Evolutionary conservation across 495 filamentous ascomycete species (phyloP).

Genomic region (Margaritispora aquatica): DNA sequence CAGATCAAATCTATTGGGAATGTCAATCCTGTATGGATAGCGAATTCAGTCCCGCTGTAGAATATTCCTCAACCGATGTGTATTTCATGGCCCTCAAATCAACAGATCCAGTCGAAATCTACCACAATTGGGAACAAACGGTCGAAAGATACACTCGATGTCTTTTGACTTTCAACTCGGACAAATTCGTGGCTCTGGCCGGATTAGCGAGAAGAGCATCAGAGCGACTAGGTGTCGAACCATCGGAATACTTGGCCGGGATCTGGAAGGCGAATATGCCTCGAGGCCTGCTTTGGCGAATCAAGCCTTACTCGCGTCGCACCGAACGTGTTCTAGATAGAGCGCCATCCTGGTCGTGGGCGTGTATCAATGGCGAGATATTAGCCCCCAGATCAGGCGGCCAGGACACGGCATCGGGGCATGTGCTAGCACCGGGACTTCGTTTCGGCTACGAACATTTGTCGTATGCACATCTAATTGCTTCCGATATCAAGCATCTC

Average conservation of each 20-base stretch:
- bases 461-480: background rate
- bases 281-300: background rate
- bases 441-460: background rate
- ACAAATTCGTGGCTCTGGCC: constrained; percentile 4
- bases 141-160: background rate
- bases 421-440: background rate
- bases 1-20: constrained; percentile 5
- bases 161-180: background rate
- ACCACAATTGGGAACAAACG: background rate
- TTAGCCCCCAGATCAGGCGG: background rate
- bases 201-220: background rate
- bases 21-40: constrained; percentile 2
- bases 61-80: background rate
- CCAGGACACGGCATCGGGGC: background rate
- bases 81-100: background rate
- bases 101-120: background rate
- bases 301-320: background rate
- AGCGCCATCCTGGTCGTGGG: constrained; percentile 9
- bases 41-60: background rate
- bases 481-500: background rate
- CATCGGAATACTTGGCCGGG: background rate
- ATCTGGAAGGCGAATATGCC: background rate
- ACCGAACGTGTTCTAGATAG: background rate
- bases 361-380: constrained; percentile 1
- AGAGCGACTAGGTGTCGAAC: background rate